A percentile compares a stretch with the other conserved stretches of the same genome.
phyloP scores from a whole-genome alignment of 2,329 filamentous ascomycete genomes.

The Graphiopsis chlorocephala region DNA sequence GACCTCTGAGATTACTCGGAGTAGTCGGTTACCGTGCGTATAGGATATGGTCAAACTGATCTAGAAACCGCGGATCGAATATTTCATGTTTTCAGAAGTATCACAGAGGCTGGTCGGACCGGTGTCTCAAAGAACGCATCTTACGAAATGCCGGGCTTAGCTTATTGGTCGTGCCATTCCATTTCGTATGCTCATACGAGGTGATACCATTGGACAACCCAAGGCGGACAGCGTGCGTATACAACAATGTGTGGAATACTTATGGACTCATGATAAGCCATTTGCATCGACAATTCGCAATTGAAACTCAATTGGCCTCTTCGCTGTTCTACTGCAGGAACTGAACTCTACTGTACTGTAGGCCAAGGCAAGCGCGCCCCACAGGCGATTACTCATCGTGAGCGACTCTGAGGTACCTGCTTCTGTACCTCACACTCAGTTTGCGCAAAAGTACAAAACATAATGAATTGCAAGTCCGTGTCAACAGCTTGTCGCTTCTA shows the following conservation, averaged over 20 bases:
- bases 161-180: neutral
- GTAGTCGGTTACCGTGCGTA: neutral
- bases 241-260: neutral
- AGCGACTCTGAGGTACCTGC: neutral
- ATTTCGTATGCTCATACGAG: neutral
- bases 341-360: neutral
- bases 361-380: neutral
- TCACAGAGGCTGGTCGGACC: neutral
- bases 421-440: neutral
- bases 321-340: neutral
- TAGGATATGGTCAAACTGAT: neutral
- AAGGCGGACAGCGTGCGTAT: neutral
- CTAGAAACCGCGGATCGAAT: neutral
- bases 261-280: neutral
- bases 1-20: neutral
- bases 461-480: neutral
- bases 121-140: neutral
- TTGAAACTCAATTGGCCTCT: neutral
- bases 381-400: constrained; percentile 6
- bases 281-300: neutral
- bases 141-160: neutral
- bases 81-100: neutral
- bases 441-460: neutral
- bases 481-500: neutral
- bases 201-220: neutral